Evolutionary conservation across 345 rosid species (phyloP).

Genomic region (Moricandia arvensis): DNA sequence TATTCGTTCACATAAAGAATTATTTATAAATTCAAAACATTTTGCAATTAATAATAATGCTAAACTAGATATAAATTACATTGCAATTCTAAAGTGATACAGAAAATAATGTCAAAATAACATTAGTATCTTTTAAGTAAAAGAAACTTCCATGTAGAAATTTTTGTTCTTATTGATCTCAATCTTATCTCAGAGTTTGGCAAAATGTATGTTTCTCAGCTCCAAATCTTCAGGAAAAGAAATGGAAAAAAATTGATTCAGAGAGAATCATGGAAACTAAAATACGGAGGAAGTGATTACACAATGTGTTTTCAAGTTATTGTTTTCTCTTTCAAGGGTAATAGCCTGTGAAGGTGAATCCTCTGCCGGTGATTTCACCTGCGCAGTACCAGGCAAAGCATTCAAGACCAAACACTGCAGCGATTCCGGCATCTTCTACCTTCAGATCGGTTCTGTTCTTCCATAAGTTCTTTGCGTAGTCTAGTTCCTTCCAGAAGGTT

Average conservation of each 20-base stretch:
- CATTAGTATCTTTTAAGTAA: neutral
- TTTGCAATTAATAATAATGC: too few relatives aligned
- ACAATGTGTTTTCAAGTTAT: constrained; percentile 32
- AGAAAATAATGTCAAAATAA: too few relatives aligned
- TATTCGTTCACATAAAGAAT: too few relatives aligned
- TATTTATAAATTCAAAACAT: too few relatives aligned
- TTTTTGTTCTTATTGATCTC: neutral
- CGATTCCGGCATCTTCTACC: constrained; percentile 84
- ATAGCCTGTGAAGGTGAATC: constrained; percentile 85
- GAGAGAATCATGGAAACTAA: constrained; percentile 28
- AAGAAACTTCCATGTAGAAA: neutral
- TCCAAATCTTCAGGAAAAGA: constrained; percentile 24
- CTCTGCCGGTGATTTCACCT: constrained; percentile 85
- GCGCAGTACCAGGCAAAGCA: constrained; percentile 92
- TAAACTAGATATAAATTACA: too few relatives aligned
- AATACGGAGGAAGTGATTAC: constrained; percentile 17
- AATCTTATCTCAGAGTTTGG: neutral
- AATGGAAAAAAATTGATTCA: constrained; percentile 15
- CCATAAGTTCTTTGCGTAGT: constrained; percentile 60
- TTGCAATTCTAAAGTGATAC: too few relatives aligned
- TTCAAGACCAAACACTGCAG: constrained; percentile 76
- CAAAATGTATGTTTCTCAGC: constrained; percentile 21
- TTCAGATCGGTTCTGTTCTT: constrained; percentile 64
- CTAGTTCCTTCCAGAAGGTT: constrained; percentile 75
- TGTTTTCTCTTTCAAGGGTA: constrained; percentile 51